These are phyloP conservation scores for Trichophaea hybrida DNA, from an alignment of 2,329 filamentous ascomycete genomes.

Conservation along the genomic window DNA sequence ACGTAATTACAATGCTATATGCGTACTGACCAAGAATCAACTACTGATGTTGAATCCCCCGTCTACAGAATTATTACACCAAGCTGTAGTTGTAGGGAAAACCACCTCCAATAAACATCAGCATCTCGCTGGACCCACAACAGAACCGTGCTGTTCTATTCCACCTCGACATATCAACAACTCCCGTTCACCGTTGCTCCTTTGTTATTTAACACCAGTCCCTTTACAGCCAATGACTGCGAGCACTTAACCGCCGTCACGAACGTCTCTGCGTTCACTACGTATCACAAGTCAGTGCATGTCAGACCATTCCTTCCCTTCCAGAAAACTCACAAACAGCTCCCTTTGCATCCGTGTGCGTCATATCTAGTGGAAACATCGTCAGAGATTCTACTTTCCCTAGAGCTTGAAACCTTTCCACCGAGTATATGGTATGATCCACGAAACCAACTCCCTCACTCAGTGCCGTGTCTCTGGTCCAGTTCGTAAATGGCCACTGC, in stretches of 20 bases:
- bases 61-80: too few relatives aligned
- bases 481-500: conserved; percentile 25
- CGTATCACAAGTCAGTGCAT: not conserved
- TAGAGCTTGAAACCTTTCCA: conserved; percentile 22
- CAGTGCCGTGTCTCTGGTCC: conserved; percentile 21
- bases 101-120: too few relatives aligned
- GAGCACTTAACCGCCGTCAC: conserved; percentile 9
- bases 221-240: not conserved
- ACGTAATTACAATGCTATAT: too few relatives aligned
- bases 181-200: not conserved
- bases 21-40: too few relatives aligned
- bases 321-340: conserved; percentile 14
- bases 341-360: conserved; percentile 26
- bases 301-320: not conserved
- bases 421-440: conserved; percentile 27
- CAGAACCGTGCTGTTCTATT: too few relatives aligned
- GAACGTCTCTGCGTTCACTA: conserved; percentile 15
- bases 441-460: conserved; percentile 22
- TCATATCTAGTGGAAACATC: conserved; percentile 28
- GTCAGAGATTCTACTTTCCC: conserved; percentile 23
- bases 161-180: not conserved
- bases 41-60: too few relatives aligned
- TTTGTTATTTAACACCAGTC: not conserved
- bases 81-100: too few relatives aligned
- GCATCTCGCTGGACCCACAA: too few relatives aligned